phyloP scores from a whole-genome alignment of 2,329 filamentous ascomycete species.

The Ophiocordyceps sinensis region DNA sequence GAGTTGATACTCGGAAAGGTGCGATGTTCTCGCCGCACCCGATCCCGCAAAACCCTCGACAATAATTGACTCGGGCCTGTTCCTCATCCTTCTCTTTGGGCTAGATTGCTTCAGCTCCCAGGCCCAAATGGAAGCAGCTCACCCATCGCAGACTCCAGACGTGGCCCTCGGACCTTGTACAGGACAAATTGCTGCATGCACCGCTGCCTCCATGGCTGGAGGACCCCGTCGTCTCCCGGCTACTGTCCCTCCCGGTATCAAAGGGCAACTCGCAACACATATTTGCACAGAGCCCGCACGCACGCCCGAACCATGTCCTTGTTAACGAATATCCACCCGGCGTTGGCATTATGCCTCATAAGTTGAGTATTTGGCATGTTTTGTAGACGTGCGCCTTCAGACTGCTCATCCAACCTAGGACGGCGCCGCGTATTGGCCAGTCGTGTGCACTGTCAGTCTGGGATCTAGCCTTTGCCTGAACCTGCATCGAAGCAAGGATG shows the following conservation, averaged over 20 bases:
- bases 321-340: slow-evolving; percentile 84
- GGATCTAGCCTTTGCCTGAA: slow-evolving; percentile 67
- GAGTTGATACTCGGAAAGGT: slow-evolving; percentile 56
- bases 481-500: slow-evolving; percentile 49
- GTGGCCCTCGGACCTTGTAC: slow-evolving; percentile 71
- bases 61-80: neutral
- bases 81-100: slow-evolving; percentile 6
- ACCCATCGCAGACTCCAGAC: slow-evolving; percentile 83
- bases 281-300: slow-evolving; percentile 54
- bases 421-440: slow-evolving; percentile 69
- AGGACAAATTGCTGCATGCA: slow-evolving; percentile 60
- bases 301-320: slow-evolving; percentile 73
- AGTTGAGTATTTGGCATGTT: slow-evolving; percentile 28
- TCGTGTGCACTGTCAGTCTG: slow-evolving; percentile 84
- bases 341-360: slow-evolving; percentile 94
- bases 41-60: slow-evolving; percentile 19
- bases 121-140: slow-evolving; percentile 73
- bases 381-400: slow-evolving; percentile 1
- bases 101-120: slow-evolving; percentile 48
- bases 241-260: slow-evolving; percentile 33
- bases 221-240: slow-evolving; percentile 50
- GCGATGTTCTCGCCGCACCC: slow-evolving; percentile 12
- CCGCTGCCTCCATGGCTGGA: slow-evolving; percentile 64
- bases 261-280: slow-evolving; percentile 20
- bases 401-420: slow-evolving; percentile 37